These are phyloP conservation scores for Chrysanthemum seticuspe DNA, from an alignment of 129 eudicot genomes.

Conservation along the genomic window DNA sequence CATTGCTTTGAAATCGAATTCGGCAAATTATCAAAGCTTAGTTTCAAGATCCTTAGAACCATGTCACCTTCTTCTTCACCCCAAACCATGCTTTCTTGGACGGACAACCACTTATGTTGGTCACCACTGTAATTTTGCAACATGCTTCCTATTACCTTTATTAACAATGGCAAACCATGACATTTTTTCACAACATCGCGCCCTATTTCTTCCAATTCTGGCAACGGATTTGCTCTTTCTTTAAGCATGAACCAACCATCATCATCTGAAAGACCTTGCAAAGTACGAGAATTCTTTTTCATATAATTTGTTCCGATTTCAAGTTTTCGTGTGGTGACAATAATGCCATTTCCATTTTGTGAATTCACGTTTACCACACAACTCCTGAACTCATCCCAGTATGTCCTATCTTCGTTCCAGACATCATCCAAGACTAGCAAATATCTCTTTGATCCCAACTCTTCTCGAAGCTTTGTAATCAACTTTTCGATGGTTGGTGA, in stretches of 20 bases:
- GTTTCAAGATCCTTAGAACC: neutral
- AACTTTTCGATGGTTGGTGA: neutral
- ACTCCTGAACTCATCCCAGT: neutral
- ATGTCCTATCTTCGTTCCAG: neutral
- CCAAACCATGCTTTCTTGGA: neutral
- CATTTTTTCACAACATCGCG: neutral
- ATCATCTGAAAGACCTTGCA: neutral
- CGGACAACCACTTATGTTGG: neutral
- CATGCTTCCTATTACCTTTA: neutral
- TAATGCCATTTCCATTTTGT: neutral
- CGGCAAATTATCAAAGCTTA: neutral
- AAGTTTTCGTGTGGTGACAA: slow-evolving; percentile 1
- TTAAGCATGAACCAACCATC: neutral
- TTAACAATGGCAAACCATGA: neutral
- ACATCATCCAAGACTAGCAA: neutral
- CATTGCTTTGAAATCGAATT: neutral
- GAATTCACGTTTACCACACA: neutral
- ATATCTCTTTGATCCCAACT: neutral
- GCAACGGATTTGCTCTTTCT: neutral
- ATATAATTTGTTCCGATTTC: neutral
- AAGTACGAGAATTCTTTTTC: neutral
- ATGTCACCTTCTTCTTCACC: neutral
- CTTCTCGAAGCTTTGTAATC: neutral
- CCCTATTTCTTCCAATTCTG: neutral
- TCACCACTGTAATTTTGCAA: neutral